Percentiles rank a stretch among this genome's conserved stretches.
Evolutionary conservation across 305 asterid species (phyloP).

Genomic region (Fraxinus ornus): DNA sequence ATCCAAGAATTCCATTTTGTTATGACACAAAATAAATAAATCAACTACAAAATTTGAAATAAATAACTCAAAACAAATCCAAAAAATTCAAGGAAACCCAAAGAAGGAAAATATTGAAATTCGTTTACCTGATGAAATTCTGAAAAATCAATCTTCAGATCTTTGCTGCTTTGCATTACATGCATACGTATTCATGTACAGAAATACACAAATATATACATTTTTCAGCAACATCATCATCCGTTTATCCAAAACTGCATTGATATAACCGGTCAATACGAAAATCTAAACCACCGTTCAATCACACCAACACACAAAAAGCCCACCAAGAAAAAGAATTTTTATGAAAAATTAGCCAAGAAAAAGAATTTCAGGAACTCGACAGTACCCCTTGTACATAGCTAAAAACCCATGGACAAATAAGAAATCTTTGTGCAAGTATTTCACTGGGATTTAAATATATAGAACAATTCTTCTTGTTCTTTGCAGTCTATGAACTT

Average conservation of each 20-base stretch:
- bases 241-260: constrained; percentile 43
- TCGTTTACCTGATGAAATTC: constrained; percentile 41
- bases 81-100: constrained; percentile 8
- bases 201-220: background rate
- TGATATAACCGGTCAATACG: constrained; percentile 40
- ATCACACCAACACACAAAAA: constrained; percentile 28
- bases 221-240: constrained; percentile 24
- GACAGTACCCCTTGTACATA: background rate
- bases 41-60: constrained; percentile 5
- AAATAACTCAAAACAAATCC: constrained; percentile 12
- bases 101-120: background rate
- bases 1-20: constrained; percentile 11
- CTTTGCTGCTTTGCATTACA: constrained; percentile 44
- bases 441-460: background rate
- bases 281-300: constrained; percentile 21
- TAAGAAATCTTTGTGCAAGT: background rate
- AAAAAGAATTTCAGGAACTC: constrained; percentile 21
- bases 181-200: constrained; percentile 30
- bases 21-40: background rate
- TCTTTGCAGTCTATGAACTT: background rate
- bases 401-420: background rate
- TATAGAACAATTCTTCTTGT: background rate
- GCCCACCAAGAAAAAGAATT: constrained; percentile 7
- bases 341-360: background rate
- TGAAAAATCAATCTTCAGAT: constrained; percentile 44